Percentiles rank a stretch among this genome's conserved stretches.
These are phyloP conservation scores for Talaromyces atroroseus DNA, from an alignment of 2,329 filamentous ascomycete genomes.

Conservation along the genomic window DNA sequence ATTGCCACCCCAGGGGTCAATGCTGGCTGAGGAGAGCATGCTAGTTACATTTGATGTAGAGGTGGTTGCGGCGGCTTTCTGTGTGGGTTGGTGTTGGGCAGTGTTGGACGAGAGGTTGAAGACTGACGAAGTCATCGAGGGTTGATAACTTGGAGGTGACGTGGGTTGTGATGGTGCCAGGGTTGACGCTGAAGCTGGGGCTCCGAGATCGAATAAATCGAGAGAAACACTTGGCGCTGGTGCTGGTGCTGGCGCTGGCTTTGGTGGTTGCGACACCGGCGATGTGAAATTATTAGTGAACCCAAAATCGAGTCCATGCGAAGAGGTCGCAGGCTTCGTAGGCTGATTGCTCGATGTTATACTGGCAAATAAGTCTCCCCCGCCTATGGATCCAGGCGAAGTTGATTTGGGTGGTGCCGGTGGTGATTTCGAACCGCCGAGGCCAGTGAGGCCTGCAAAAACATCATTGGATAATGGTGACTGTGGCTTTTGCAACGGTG, in stretches of 20 bases:
- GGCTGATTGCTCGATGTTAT: slow-evolving; percentile 58
- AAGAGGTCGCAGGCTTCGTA: slow-evolving; percentile 43
- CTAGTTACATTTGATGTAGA: slow-evolving; percentile 42
- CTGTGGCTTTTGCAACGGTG: slow-evolving; percentile 29
- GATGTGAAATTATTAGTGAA: slow-evolving; percentile 57
- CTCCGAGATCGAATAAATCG: slow-evolving; percentile 74
- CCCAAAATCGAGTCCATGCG: slow-evolving; percentile 59
- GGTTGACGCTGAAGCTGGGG: slow-evolving; percentile 39
- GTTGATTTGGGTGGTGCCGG: slow-evolving; percentile 44
- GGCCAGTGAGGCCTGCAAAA: slow-evolving; percentile 58
- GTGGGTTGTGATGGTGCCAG: slow-evolving; percentile 38
- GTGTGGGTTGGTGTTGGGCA: slow-evolving; percentile 36
- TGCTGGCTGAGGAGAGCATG: slow-evolving; percentile 29
- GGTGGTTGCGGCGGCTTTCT: slow-evolving; percentile 26
- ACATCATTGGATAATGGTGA: slow-evolving; percentile 51
- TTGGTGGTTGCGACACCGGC: slow-evolving; percentile 27
- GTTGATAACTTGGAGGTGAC: slow-evolving; percentile 33
- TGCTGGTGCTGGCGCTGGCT: slow-evolving; percentile 36
- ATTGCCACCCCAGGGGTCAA: slow-evolving; percentile 81
- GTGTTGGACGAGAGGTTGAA: slow-evolving; percentile 69
- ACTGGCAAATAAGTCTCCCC: slow-evolving; percentile 79
- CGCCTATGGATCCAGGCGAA: slow-evolving; percentile 46
- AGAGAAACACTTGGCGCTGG: slow-evolving; percentile 55
- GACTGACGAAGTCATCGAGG: slow-evolving; percentile 54
- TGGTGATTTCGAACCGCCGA: slow-evolving; percentile 43